Evolutionary conservation across 2,329 filamentous ascomycete genomes (phyloP).

Genomic region (Monilinia vaccinii-corymbosi): DNA sequence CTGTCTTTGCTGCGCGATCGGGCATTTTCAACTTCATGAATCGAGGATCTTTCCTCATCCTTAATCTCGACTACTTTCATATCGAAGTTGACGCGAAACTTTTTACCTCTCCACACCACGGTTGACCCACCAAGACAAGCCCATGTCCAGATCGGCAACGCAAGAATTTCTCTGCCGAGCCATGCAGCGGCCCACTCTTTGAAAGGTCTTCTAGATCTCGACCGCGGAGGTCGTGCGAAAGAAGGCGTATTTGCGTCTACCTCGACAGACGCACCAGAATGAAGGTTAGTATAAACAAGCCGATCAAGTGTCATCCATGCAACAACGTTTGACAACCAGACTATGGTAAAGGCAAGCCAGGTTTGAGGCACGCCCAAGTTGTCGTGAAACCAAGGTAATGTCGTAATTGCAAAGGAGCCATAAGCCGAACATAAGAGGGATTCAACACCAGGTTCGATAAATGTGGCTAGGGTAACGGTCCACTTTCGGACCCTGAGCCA

Average conservation of each 20-base stretch:
- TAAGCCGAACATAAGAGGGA: slow-evolving; percentile 76
- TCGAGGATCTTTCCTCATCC: slow-evolving; percentile 3
- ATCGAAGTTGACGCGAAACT: slow-evolving; percentile 73
- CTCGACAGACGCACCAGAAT: slow-evolving; percentile 62
- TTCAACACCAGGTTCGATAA: slow-evolving; percentile 90
- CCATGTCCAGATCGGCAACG: slow-evolving; percentile 82
- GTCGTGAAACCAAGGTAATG: slow-evolving; percentile 53
- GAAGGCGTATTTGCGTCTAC: slow-evolving; percentile 62
- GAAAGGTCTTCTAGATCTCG: slow-evolving; percentile 46
- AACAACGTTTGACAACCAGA: slow-evolving; percentile 58
- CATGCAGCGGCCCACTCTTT: slow-evolving; percentile 70
- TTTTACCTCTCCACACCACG: slow-evolving; percentile 77
- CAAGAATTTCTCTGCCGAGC: slow-evolving; percentile 73
- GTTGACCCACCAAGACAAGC: slow-evolving; percentile 83
- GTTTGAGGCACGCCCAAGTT: slow-evolving; percentile 48
- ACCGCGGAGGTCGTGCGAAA: slow-evolving; percentile 61
- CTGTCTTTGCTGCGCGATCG: slow-evolving; percentile 23
- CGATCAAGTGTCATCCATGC: slow-evolving; percentile 72
- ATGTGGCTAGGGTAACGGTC: slow-evolving; percentile 78
- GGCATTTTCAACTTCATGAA: slow-evolving; percentile 12
- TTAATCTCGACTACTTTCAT: slow-evolving; percentile 61
- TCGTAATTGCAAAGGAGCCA: slow-evolving; percentile 70
- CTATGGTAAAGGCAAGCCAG: slow-evolving; percentile 54
- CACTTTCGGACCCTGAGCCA: slow-evolving; percentile 94
- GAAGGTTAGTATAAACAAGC: slow-evolving; percentile 62